Evolutionary conservation across 345 rosid genomes (phyloP), one percentile per base, ranked within the genome.

Genomic region (Barbarea vulgaris): DNA sequence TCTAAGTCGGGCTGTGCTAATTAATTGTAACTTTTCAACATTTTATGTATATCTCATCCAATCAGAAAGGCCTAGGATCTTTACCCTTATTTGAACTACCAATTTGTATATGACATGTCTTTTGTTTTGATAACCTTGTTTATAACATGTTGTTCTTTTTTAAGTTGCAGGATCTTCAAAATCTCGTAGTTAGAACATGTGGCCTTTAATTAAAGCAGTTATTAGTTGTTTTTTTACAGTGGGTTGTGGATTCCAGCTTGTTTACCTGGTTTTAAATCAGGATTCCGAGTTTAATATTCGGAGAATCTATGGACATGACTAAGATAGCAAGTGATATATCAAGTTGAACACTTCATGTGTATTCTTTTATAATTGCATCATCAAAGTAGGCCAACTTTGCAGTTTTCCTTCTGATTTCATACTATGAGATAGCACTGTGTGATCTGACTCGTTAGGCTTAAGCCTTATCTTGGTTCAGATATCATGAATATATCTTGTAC

Each of bases 101-200:
- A 70, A 2, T 77, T 76, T 63, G 17, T 77, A 37, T 25, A 56
- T 36, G 48, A 24, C 70, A 4, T 62, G 66, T 47, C 17, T 56
- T 47, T 66, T 74, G 14, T 47, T 74, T 74, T 66, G 72, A 74
- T 74, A 74, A 74, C 22, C 59, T 74, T 65, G 58, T 65, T 73
- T 67, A 64, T 74, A 27, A 41, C 68, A 28, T 75, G 62, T 75
- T 75, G 55, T 44, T 58, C 61, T 6, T 24, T 60, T 69, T 76
- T 31, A 53, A 14, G 47, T 46, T 44, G 21, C 51, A 77, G 55
- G 67, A 70, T 70, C 66, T 36, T 46, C 44, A 5, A 12, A 69
- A 64, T 77, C 71, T 70, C 22, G 7, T 46, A 12, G 25, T 51
- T 60, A 58, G 12, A 61, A 42, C 4, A 34, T 62, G 71, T 70